Percentiles rank a stretch among this genome's conserved stretches.
phyloP scores from a whole-genome alignment of 192 early-diverging fungal genomes.

The Backusella sp. region DNA sequence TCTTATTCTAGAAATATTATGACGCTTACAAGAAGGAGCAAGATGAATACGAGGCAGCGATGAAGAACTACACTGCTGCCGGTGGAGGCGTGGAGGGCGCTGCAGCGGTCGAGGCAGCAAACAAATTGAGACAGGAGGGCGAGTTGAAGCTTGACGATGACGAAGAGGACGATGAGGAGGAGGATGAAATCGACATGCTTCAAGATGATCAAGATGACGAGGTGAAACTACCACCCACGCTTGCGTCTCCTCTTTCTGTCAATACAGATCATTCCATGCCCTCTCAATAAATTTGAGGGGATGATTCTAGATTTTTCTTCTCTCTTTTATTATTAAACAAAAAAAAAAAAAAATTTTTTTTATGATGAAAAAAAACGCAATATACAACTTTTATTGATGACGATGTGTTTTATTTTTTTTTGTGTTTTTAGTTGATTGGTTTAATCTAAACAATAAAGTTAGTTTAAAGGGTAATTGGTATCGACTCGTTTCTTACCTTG shows the following conservation, averaged over 20 bases:
- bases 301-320: background rate
- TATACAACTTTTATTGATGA: no score
- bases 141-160: background rate
- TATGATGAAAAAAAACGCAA: background rate
- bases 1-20: constrained; percentile 35
- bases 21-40: constrained; percentile 32
- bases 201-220: constrained; percentile 26
- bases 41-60: constrained; percentile 39
- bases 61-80: constrained; percentile 32
- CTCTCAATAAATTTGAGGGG: background rate
- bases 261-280: constrained; percentile 7
- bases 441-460: constrained; percentile 26
- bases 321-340: background rate
- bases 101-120: constrained; percentile 18
- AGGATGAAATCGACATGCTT: constrained; percentile 27
- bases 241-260: background rate
- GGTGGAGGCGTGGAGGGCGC: constrained; percentile 22
- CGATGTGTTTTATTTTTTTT: background rate
- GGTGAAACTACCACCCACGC: background rate
- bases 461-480: background rate
- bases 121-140: constrained; percentile 2
- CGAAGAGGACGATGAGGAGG: constrained; percentile 19
- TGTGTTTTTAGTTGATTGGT: constrained; percentile 30
- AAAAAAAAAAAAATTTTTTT: background rate
- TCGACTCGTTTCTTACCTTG: constrained; percentile 61